Evolutionary conservation across 2,329 filamentous ascomycete species (phyloP), one percentile per base, ranked within the genome.

Genomic region (Tolypocladium nubicola): DNA sequence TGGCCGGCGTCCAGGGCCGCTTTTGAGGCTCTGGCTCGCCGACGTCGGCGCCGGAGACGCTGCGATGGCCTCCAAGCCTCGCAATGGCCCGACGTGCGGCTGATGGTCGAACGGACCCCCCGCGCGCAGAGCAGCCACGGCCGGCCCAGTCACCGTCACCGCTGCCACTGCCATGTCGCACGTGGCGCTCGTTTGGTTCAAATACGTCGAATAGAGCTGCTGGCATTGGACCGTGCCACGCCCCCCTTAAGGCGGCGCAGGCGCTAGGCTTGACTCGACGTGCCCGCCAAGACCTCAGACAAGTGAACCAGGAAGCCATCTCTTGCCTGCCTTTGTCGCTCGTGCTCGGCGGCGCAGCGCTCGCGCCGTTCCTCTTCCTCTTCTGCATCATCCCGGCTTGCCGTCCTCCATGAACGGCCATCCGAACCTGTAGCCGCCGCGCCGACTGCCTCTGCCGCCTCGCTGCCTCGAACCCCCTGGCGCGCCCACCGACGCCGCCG

Each of bases 191-290:
- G 14, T n/a, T 13, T 35, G 47, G 45, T 9, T n/a, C 13, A 16
- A 21, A 19, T 4, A 16, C 16, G 45, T 30, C 45, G 30, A 47
- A 37, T 35, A 43, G 33, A 41, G 52, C 41, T 49, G 35, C 54
- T 35, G 52, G 43, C 19, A 45, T 50, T 57, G 54, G 52, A 55
- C 30, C 52, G 26, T 54, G 60, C 60, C 58, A 61, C 58, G 41
- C 55, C 49, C 54, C 54, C 37, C 45, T 50, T 35, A 52, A 41
- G 47, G 59, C 59, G 54, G 59, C 59, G 49, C 53, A 33, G 35
- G 47, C 49, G 50, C 60, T 61, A 60, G 59, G 21, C 58, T 56
- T 38, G 49, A 58, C 60, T 37, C 56, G 60, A n/a, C 26, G 21
- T 8, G 16, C 41, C 53, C 41, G 33, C 52, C 41, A 54, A 35